Percentiles rank a stretch among this genome's conserved stretches.
phyloP scores from a whole-genome alignment of 495 filamentous ascomycete species.

The Aspergillus incahuasiensis region DNA sequence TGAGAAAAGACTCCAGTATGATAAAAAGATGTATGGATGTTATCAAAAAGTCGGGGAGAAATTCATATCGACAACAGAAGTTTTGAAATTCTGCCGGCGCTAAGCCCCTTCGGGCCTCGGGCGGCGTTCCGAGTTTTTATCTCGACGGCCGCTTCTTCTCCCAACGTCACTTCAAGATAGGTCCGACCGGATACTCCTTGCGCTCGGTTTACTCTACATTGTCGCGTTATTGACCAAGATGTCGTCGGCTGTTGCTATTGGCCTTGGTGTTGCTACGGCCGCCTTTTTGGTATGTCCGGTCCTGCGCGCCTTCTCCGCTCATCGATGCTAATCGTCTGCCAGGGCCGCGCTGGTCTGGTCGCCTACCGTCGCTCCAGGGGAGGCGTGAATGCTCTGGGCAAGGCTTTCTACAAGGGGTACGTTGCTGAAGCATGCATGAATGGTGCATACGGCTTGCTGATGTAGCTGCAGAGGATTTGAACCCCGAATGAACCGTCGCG shows the following conservation, averaged over 20 bases:
- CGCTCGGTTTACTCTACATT: not conserved
- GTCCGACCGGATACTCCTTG: not conserved
- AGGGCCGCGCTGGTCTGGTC: constrained; percentile 89
- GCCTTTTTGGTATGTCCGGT: constrained; percentile 67
- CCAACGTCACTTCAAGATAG: constrained; percentile 16
- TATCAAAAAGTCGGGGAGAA: constrained; percentile 19
- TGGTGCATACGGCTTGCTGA: constrained; percentile 7
- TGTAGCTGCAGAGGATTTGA: constrained; percentile 67
- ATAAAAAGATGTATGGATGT: not conserved
- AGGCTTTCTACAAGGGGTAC: constrained; percentile 87
- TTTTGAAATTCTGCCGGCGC: constrained; percentile 23
- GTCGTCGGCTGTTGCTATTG: constrained; percentile 71
- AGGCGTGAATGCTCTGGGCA: constrained; percentile 71
- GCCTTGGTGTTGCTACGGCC: constrained; percentile 71
- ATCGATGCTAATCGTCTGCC: constrained; percentile 15
- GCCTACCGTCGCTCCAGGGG: constrained; percentile 79
- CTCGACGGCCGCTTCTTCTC: constrained; percentile 15
- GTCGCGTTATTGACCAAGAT: constrained; percentile 41
- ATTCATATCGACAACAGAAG: constrained; percentile 24
- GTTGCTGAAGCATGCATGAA: constrained; percentile 8
- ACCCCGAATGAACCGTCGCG: constrained; percentile 81
- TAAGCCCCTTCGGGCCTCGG: constrained; percentile 20
- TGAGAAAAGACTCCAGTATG: constrained; percentile 1
- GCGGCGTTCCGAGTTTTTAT: constrained; percentile 27
- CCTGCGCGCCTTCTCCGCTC: not conserved